These are phyloP conservation scores for Nymphaea thermarum DNA, from an alignment of 164 flowering plant genomes.

Conservation along the genomic window DNA sequence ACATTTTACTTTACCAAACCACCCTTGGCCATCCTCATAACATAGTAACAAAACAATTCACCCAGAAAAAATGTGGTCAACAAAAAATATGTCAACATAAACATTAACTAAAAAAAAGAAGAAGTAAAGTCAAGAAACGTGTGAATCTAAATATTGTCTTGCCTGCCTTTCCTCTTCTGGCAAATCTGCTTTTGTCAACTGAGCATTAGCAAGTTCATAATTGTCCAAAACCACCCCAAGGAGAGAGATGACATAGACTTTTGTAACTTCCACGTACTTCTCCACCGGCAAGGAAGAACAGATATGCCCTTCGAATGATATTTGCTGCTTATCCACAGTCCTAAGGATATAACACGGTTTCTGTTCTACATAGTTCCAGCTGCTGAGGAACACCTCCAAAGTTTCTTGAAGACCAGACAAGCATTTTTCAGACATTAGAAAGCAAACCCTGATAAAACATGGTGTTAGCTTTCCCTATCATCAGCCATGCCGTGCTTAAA, in stretches of 20 bases:
- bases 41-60: too few species aligned
- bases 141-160: constrained; percentile 3
- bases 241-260: neutral
- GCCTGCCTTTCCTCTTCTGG: neutral
- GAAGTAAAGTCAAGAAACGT: neutral
- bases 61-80: too few species aligned
- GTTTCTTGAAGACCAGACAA: neutral
- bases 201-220: neutral
- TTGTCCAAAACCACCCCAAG: neutral
- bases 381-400: neutral
- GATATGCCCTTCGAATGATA: neutral
- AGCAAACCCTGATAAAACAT: neutral
- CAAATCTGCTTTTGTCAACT: neutral
- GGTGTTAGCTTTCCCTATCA: neutral
- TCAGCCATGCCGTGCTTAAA: neutral
- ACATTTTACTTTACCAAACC: too few species aligned
- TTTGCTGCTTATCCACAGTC: neutral
- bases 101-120: too few species aligned
- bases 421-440: neutral
- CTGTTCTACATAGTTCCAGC: neutral
- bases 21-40: too few species aligned
- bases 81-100: too few species aligned
- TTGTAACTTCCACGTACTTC: neutral
- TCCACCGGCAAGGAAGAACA: neutral
- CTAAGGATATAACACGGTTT: neutral